Conservation (phyloP, 768 basidiomycete genomes). For the Tylopilus sp. region DNA sequence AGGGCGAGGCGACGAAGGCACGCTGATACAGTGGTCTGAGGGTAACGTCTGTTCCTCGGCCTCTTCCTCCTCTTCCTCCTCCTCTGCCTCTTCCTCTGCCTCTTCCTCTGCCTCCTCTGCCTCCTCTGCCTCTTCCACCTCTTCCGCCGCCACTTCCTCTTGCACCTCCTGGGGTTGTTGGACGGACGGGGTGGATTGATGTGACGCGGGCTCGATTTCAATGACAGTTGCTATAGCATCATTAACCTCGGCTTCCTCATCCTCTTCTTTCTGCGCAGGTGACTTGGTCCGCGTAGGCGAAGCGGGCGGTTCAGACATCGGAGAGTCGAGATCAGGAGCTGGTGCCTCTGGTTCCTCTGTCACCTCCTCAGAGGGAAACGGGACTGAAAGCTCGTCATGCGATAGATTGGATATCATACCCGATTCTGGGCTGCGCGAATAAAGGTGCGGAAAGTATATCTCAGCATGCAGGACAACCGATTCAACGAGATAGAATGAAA, state of each 20-base stretch:
- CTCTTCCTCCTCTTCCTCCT: conserved; percentile 10
- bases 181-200: conserved; percentile 15
- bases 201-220: conserved; percentile 14
- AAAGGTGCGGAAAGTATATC: conserved; percentile 5
- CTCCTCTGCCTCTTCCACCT: conserved; percentile 11
- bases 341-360: conserved; percentile 8
- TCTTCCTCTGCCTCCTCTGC: conserved; percentile 8
- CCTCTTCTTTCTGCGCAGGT: conserved; percentile 23
- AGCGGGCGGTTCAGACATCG: conserved; percentile 33
- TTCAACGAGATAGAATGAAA: background rate
- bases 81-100: conserved; percentile 4
- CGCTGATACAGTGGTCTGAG: background rate
- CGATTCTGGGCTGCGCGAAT: conserved; percentile 35
- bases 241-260: conserved; percentile 23
- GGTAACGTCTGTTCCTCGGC: background rate
- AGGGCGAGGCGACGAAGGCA: conserved; percentile 12
- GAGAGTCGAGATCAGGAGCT: conserved; percentile 30
- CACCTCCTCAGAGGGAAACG: conserved; percentile 13
- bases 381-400: conserved; percentile 30
- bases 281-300: conserved; percentile 25
- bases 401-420: conserved; percentile 40
- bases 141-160: conserved; percentile 15
- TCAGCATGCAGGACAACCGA: conserved; percentile 1
- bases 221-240: conserved; percentile 6
- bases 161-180: conserved; percentile 8